phyloP scores from a whole-genome alignment of 345 rosid species.

The Corchorus olitorius region DNA sequence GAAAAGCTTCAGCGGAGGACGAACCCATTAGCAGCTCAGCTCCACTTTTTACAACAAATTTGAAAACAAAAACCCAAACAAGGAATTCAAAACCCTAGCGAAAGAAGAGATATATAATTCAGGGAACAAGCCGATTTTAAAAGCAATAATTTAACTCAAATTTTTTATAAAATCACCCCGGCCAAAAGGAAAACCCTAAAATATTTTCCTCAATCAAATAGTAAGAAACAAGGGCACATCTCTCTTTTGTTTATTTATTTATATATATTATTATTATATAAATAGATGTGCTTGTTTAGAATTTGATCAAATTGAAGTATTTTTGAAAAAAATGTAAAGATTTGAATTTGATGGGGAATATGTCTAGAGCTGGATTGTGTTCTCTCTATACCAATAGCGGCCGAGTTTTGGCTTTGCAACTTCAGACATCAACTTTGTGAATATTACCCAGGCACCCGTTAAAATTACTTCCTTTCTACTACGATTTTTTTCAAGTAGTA shows the following conservation, averaged over 20 bases:
- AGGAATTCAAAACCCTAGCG: background rate
- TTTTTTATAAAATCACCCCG: background rate
- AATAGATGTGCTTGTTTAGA: background rate
- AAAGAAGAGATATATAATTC: background rate
- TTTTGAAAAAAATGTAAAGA: background rate
- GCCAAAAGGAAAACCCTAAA: background rate
- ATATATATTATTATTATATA: background rate
- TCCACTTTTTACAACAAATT: constrained; percentile 1
- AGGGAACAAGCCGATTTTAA: background rate
- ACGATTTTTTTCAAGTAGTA: too few relatives aligned
- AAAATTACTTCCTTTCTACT: too few relatives aligned
- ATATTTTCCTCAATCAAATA: background rate
- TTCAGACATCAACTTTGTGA: background rate
- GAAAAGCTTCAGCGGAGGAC: constrained; percentile 30
- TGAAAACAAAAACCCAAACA: background rate
- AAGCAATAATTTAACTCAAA: background rate
- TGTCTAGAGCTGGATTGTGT: background rate
- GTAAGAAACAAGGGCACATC: background rate
- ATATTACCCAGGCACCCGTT: background rate
- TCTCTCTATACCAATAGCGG: background rate
- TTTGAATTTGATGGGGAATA: background rate
- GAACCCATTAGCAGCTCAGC: constrained; percentile 29
- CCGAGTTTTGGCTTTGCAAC: background rate
- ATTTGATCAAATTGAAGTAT: background rate
- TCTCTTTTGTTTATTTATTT: background rate